Base-by-base conservation (phyloP, 1,284 basidiomycete species). In the Malassezia furfur region DNA sequence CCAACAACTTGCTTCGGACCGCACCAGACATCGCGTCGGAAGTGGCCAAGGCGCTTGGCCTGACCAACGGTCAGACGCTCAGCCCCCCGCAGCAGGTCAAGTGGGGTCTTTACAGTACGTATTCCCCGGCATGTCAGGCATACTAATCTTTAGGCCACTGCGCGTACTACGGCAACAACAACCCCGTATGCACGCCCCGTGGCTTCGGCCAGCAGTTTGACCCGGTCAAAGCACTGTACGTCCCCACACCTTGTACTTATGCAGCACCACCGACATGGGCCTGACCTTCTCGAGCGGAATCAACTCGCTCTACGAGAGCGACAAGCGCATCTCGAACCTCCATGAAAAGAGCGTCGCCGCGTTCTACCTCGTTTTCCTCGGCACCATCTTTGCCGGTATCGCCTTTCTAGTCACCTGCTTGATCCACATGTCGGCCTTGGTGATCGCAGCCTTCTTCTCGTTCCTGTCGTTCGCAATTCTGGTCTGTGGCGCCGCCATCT, bases 341-440 rank as follows among this genome's bases (percentile, higher is more conserved):
- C 43, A 45, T 19, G 32, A 32, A 2, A 36, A 47, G 53, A 62
- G 34, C n/a, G 17, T 11, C 15, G 64, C 66, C 9, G 71, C 64
- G 32, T 63, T 66, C 61, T 69, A 65, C 57, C 51, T 74, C 39
- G 60, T 68, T 39, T 69, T 74, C 37, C 54, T 72, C 52, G 71
- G 70, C 10, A 72, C 70, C 19, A 63, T 68, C 51, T 43, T 72
- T 10, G 58, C 64, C 8, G 56, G 68, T n/a, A 28, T 70, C 31
- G 56, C 68, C 22, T 74, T 70, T 59, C 43, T 74, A 34, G 45
- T 62, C 14, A 66, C 65, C 2, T 54, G 70, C 44, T 52, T 70
- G 21, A 57, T 58, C 12, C 62, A 71, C 54, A 60, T 66, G 31
- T 65, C 69, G 45, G 66, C 64, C n/a, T 66, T 71, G 50, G 50